Base-by-base conservation (phyloP, 1,284 basidiomycete genomes). In the Xanthoconium separans region DNA sequence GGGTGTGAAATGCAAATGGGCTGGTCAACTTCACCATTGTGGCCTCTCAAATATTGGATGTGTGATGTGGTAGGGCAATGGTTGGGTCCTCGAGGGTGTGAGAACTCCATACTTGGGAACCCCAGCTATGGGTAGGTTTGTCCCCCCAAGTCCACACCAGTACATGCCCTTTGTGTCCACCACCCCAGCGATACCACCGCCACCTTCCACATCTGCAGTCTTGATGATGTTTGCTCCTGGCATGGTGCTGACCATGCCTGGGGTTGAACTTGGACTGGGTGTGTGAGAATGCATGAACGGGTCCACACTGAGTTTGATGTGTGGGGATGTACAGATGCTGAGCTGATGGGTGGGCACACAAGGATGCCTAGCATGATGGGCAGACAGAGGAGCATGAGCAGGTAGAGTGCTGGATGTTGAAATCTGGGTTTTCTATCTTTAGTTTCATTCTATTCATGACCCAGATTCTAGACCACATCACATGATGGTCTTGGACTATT, bases 1-100 rank as follows among this genome's bases (percentile, higher is more conserved):
- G 1, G 77, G 82, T 20, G 79, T 76, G 36, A 75, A 75, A 57
- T 73, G 71, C 47, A 79, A 77, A 57, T 81, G 79, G 73, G 70
- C 70, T 34, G 70, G 71, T 18, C 71, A 75, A 44, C 69, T 83
- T 5, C 77, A 75, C 31, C 59, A 78, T 31, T 75, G 82, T 8
- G 62, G 72, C 10, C 58, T 41, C 9, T 55, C 48, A 9, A 48
- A 37, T 13, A 10, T 56, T 5, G 60, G 61, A 2, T 57, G 65
- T 0, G 70, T 75, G 40, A 61, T 74, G 12, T 66, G 74, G 11
- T 74, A 77, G 54, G 78, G 77, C 7, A 69, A 57, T 37, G 71
- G 73, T 7, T 81, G 79, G 78, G 69, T 70, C 41, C 73, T 74
- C 40, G 79, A 81, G 15, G 73, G 75, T 24, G 22, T 40, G 2